Evolutionary conservation across 1,284 basidiomycete species (phyloP), one percentile per base, ranked within the genome.

Genomic region (Microbotryomycetes sp.): DNA sequence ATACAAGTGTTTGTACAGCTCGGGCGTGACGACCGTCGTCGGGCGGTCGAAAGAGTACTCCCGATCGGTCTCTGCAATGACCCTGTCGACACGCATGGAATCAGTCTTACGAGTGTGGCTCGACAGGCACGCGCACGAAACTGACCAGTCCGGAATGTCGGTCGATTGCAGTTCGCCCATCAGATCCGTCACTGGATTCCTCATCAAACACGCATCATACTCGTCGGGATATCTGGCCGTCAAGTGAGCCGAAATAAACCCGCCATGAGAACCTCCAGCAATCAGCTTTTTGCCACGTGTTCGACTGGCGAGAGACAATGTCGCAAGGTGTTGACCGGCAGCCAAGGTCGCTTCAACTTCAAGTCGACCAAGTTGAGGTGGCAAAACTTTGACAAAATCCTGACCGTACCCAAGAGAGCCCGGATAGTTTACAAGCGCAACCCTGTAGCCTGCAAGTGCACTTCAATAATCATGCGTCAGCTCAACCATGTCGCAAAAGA

Each of bases 141-240:
- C 4, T 16, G 24, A 81, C 86, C 86, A 88, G 68, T 88, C 87
- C 3, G 84, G 81, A 46, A 88, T 88, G 66, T 89, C 87, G 0
- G 80, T 81, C 50, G 77, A 77, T 1, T 80, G 75, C 21, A 63
- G 60, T 24, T 83, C 75, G 46, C 83, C 81, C 5, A 82, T 82
- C 0, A 77, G 76, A 11, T 82, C 81, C 52, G 83, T 83, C 59
- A 88, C 87, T 0, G 87, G 87, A 69, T 89, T 89, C 49, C 84
- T 80, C 54, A 87, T 68, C 41, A 81, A 79, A 0, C 82, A 82
- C 0, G 84, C 85, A 9, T 78, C 79, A 74, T 85, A 88, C 26
- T 80, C 71, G 30, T 80, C 78, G 0, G 85, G 84, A 67, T 80
- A 81, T 63, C 82, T 81, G 0, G 82, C 82, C 48, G 86, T 80